Evolutionary conservation across 2,329 filamentous ascomycete genomes (phyloP).

Genomic region (Albophoma yamanashiensis): DNA sequence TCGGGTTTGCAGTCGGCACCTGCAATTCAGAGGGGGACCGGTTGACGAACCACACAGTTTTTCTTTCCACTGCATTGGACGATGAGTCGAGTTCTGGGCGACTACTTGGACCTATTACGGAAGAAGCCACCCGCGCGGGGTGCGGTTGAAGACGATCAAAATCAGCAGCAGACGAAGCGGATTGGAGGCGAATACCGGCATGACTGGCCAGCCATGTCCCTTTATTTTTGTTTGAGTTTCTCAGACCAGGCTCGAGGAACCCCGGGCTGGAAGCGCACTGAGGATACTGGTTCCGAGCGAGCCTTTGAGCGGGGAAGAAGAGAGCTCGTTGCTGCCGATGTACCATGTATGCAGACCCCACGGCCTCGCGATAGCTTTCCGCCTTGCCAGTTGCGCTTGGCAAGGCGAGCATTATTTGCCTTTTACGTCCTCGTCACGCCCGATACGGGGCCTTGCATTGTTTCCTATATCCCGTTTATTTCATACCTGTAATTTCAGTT

Average conservation of each 20-base stretch:
- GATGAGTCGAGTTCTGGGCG: conserved; percentile 25
- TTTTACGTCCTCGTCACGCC: conserved; percentile 2
- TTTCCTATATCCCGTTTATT: conserved; percentile 9
- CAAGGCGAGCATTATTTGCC: neutral
- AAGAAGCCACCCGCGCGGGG: neutral
- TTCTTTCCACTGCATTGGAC: conserved; percentile 25
- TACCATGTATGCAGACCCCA: conserved; percentile 5
- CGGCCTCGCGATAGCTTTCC: conserved; percentile 1
- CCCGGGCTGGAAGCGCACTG: neutral
- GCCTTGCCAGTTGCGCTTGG: neutral
- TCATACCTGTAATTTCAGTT: conserved; percentile 10
- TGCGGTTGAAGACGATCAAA: neutral
- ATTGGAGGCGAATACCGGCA: conserved; percentile 2
- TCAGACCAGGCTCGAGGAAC: neutral
- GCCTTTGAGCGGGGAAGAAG: neutral
- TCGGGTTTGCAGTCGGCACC: neutral
- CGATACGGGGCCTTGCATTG: conserved; percentile 4
- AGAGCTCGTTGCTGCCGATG: conserved; percentile 4
- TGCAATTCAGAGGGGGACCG: neutral
- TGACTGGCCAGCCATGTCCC: conserved; percentile 2
- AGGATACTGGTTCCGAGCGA: neutral
- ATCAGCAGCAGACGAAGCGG: conserved; percentile 3
- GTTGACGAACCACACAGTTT: conserved; percentile 1
- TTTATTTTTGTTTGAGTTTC: conserved; percentile 6
- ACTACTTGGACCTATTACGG: conserved; percentile 8